Conservation (phyloP, 192 early-diverging fungal genomes). For the Coemansia sp. region DNA sequence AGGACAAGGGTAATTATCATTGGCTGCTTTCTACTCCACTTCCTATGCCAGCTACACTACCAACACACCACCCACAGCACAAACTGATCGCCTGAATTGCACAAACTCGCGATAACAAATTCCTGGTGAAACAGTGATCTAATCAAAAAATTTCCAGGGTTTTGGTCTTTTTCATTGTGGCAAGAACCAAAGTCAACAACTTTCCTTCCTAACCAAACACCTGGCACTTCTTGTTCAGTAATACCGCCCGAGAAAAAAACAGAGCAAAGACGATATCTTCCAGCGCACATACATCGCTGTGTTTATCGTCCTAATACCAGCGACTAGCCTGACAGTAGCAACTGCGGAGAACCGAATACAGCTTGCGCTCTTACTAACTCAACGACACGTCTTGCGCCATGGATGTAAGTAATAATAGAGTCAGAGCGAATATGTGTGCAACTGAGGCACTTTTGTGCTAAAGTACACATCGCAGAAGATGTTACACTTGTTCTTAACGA, state of each 20-base stretch:
- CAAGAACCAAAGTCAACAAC: not conserved
- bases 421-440: not conserved
- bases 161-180: not conserved
- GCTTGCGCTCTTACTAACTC: not conserved
- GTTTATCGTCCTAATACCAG: not conserved
- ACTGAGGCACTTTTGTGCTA: not conserved
- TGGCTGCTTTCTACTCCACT: no score
- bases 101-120: no score
- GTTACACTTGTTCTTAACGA: not conserved
- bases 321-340: not conserved
- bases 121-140: no score
- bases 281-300: not conserved
- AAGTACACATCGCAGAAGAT: not conserved
- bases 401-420: not conserved
- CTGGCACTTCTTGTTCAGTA: not conserved
- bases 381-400: not conserved
- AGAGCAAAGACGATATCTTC: not conserved
- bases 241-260: not conserved
- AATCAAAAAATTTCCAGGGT: not conserved
- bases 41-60: no score
- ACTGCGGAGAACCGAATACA: not conserved
- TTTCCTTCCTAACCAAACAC: not conserved
- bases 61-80: no score
- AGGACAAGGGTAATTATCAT: no score
- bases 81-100: no score